Evolutionary conservation across 1,139 yeast species (phyloP), one percentile per base, ranked within the genome.

Genomic region (Diutina siamensis): DNA sequence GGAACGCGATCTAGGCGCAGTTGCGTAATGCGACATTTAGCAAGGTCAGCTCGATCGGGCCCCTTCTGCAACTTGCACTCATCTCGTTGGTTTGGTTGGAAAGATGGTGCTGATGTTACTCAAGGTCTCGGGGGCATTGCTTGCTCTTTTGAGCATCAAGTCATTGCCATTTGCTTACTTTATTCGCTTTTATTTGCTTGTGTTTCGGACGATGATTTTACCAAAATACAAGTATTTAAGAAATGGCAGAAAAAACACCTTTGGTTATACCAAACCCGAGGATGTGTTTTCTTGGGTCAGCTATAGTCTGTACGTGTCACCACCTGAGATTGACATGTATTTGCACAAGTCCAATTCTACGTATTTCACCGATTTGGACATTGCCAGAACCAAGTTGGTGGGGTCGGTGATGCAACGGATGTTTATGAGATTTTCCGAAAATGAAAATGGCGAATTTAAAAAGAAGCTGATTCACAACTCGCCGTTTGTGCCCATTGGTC

Each of bases 261-360:
- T 57, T 48, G 72, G 71, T 3, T 52, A 61, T 35, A 49, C 55
- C 19, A n/a, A 22, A 4, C 42, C 42, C 12, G 42, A n/a, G 7
- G 34, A 28, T 32, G 44, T 28, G 19, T 40, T 40, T 21, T 18
- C 18, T 15, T 28, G 35, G 44, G 35, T 40, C 8, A 17, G 2
- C 5, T 40, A 25, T 17, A 13, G 25, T 10, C 27, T 87, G 0
- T 79, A 78, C 51, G 86, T 84, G 32, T 80, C 92, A 1, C 78
- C 85, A 8, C 64, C 84, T 56, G 97, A 89, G 59, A 76, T 86
- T 55, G 97, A 89, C 61, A 74, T 84, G 68, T 86, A 86, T 57
- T 57, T 87, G 47, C 97, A 89, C 66, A 89, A 89, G 64, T 79
- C 83, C 49, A 89, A 89, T 60, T 78, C 89, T 18, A 83, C 96